These are phyloP conservation scores for Pyricularia grisea DNA, from an alignment of 2,329 filamentous ascomycete genomes.

Conservation along the genomic window DNA sequence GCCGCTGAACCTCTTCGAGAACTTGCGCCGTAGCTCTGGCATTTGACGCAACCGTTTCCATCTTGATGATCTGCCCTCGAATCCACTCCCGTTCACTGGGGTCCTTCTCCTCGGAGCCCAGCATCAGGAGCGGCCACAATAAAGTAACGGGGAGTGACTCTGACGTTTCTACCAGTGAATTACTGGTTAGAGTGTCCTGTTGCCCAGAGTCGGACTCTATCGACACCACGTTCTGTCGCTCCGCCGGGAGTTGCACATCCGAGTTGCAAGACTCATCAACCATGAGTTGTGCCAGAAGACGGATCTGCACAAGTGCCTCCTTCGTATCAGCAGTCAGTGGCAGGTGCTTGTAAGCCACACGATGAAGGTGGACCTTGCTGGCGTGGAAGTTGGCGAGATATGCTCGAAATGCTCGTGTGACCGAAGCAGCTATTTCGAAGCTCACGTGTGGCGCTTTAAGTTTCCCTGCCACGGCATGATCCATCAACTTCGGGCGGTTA, in stretches of 20 bases:
- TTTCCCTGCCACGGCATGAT: conserved; percentile 42
- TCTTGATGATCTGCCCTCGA: conserved; percentile 33
- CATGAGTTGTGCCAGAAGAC: conserved; percentile 34
- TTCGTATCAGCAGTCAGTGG: conserved; percentile 40
- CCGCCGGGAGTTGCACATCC: no score
- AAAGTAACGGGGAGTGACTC: conserved; percentile 40
- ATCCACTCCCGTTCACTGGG: conserved; percentile 39
- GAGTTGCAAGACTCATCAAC: conserved; percentile 27
- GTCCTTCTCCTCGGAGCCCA: conserved; percentile 44
- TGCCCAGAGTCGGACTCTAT: neutral
- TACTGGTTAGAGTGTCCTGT: neutral
- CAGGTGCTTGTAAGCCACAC: conserved; percentile 44
- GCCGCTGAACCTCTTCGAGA: conserved; percentile 32
- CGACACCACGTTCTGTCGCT: neutral
- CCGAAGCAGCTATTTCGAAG: conserved; percentile 35
- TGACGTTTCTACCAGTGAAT: neutral
- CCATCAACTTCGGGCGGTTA: conserved; percentile 42
- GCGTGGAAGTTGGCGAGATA: conserved; percentile 49
- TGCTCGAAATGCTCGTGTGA: conserved; percentile 43
- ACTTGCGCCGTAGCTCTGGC: conserved; percentile 34
- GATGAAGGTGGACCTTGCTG: conserved; percentile 44
- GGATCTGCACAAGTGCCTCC: conserved; percentile 38
- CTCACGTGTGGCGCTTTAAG: conserved; percentile 37
- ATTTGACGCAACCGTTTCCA: conserved; percentile 34
- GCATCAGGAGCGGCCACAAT: conserved; percentile 48